Evolutionary conservation across 2,329 filamentous ascomycete genomes (phyloP).

Genomic region (Falciphora oryzae): DNA sequence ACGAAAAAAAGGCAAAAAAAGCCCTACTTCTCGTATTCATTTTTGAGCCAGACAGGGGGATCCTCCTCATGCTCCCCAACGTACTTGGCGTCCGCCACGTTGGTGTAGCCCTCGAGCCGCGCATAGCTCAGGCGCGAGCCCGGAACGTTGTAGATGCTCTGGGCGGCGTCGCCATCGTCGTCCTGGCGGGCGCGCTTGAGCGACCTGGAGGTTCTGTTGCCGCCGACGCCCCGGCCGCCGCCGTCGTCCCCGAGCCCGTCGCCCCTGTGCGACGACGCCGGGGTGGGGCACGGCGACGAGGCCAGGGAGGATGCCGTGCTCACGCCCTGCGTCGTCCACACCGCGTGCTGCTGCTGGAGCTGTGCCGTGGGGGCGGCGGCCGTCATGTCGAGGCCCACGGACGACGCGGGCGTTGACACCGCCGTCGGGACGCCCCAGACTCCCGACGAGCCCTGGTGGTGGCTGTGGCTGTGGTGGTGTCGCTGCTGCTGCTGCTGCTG

Average conservation of each 20-base stretch:
- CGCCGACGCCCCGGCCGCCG: no score
- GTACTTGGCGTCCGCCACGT: conserved; percentile 5
- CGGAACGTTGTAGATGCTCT: not conserved
- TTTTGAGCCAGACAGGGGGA: not conserved
- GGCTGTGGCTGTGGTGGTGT: not conserved
- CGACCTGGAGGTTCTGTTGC: not conserved
- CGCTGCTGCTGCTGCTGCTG: conserved; percentile 3
- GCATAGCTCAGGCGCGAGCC: not conserved
- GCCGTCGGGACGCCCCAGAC: conserved; percentile 1
- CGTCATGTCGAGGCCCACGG: not conserved
- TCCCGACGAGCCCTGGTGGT: not conserved
- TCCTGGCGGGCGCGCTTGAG: not conserved
- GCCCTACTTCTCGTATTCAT: not conserved
- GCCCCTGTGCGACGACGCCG: not conserved
- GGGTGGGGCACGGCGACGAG: not conserved
- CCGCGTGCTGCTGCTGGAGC: no score
- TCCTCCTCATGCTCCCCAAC: not conserved
- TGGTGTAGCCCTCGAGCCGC: conserved; percentile 11
- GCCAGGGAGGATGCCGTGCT: not conserved
- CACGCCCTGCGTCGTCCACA: no score
- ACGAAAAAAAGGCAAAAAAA: not conserved
- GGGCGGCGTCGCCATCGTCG: not conserved
- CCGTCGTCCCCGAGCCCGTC: no score
- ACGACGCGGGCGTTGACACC: conserved; percentile 1
- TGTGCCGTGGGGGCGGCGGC: not conserved